Evolutionary conservation across 2,329 filamentous ascomycete species (phyloP).

Genomic region (Incumbomyces lentus): DNA sequence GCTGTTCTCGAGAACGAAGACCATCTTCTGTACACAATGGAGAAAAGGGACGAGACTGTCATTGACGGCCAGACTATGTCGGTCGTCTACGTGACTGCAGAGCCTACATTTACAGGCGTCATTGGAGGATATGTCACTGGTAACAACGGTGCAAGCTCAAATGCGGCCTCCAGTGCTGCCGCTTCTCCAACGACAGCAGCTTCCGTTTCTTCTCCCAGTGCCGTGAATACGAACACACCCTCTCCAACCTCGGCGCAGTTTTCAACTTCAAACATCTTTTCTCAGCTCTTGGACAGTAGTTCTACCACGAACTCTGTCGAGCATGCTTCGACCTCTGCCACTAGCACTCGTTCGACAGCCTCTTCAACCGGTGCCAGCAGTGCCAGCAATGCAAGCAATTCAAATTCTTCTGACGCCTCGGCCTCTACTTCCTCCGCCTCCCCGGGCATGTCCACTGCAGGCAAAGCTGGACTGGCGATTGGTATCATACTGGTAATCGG

Average conservation of each 20-base stretch:
- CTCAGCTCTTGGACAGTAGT: not conserved
- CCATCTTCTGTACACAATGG: conserved; percentile 15
- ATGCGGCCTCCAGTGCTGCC: conserved; percentile 3
- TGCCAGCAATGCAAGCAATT: not conserved
- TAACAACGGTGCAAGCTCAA: not conserved
- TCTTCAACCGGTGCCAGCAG: conserved; percentile 7
- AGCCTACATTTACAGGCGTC: conserved; percentile 42
- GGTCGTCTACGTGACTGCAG: conserved; percentile 43
- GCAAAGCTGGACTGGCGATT: conserved; percentile 74
- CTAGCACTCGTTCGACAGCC: conserved; percentile 14
- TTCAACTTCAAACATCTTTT: conserved; percentile 1
- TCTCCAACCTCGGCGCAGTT: conserved; percentile 11
- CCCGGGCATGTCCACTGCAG: conserved; percentile 34
- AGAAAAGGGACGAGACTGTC: conserved; percentile 13
- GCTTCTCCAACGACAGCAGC: conserved; percentile 4
- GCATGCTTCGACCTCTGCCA: not conserved
- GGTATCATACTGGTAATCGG: conserved; percentile 64
- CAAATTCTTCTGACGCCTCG: conserved; percentile 9
- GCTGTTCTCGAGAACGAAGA: conserved; percentile 8
- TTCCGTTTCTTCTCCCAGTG: conserved; percentile 5
- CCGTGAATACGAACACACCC: conserved; percentile 9
- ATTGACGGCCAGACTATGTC: conserved; percentile 16
- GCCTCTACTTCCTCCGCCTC: conserved; percentile 18
- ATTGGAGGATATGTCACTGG: conserved; percentile 39
- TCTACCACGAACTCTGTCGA: not conserved